phyloP scores from a whole-genome alignment of 257 asterid species.

The Thymus quinquecostatus region DNA sequence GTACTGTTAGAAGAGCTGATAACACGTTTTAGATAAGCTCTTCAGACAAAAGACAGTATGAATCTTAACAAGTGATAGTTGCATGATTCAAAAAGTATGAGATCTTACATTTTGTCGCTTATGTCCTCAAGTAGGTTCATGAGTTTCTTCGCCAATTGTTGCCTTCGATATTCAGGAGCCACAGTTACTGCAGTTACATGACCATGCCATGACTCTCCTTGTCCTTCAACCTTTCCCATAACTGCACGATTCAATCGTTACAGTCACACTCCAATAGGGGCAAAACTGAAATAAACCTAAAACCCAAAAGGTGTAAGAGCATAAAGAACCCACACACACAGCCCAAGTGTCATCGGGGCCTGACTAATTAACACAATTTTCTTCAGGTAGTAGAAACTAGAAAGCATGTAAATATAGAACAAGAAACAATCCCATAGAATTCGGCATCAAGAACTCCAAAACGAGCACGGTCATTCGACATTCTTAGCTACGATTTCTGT shows the following conservation, averaged over 20 bases:
- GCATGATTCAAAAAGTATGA: background rate
- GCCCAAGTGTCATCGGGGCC: background rate
- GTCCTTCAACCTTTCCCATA: slow-evolving; percentile 99
- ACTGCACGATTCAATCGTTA: slow-evolving; percentile 48
- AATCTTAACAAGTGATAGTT: slow-evolving; percentile 5
- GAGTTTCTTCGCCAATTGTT: slow-evolving; percentile 91
- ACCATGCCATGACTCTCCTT: slow-evolving; percentile 99
- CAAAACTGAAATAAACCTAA: background rate
- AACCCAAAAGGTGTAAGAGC: slow-evolving; percentile 4
- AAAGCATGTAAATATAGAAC: background rate
- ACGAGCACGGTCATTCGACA: too few species aligned
- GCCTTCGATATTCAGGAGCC: slow-evolving; percentile 93
- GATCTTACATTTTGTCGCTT: slow-evolving; percentile 85
- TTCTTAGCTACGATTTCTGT: too few species aligned
- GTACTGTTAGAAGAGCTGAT: background rate
- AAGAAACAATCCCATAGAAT: background rate
- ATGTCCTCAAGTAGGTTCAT: slow-evolving; percentile 90
- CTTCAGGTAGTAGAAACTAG: background rate
- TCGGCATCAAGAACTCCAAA: background rate
- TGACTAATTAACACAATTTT: background rate
- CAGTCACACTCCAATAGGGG: slow-evolving; percentile 1
- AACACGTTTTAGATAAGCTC: background rate
- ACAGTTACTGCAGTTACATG: slow-evolving; percentile 97
- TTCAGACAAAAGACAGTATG: background rate
- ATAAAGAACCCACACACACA: background rate